Conservation (phyloP, 139 green algal genomes). For the Picochlorum costavermella region DNA sequence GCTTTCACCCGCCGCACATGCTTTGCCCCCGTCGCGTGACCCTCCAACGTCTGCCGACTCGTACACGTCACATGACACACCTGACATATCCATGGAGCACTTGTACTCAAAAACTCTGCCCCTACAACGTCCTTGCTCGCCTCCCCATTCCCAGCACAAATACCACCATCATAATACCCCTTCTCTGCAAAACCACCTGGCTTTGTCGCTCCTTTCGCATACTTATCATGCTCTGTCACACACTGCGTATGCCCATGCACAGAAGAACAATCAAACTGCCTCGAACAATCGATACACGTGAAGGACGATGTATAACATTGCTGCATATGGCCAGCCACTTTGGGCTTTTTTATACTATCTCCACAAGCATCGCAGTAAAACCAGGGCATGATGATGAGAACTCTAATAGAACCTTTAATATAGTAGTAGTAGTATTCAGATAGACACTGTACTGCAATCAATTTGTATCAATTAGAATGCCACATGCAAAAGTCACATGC, state of each 20-base stretch:
- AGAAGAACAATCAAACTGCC: slow-evolving; percentile 53
- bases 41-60: slow-evolving; percentile 68
- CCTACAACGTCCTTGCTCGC: slow-evolving; percentile 32
- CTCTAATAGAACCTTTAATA: too few relatives aligned
- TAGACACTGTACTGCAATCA: too few relatives aligned
- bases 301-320: slow-evolving; percentile 54
- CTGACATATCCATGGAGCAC: slow-evolving; percentile 70
- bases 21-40: slow-evolving; percentile 74
- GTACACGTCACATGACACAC: slow-evolving; percentile 86
- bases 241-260: slow-evolving; percentile 64
- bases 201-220: slow-evolving; percentile 81
- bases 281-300: slow-evolving; percentile 81
- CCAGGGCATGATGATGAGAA: slow-evolving; percentile 48
- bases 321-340: slow-evolving; percentile 57
- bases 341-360: slow-evolving; percentile 90
- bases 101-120: slow-evolving; percentile 54
- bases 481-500: too few relatives aligned
- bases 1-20: slow-evolving; percentile 54
- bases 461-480: too few relatives aligned
- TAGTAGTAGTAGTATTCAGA: too few relatives aligned
- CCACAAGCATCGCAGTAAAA: slow-evolving; percentile 87
- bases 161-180: slow-evolving; percentile 31
- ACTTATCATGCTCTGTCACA: slow-evolving; percentile 92
- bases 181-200: slow-evolving; percentile 68
- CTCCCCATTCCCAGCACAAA: not conserved